These are phyloP conservation scores for Sarocladiaceae sp. DNA, from an alignment of 2,329 filamentous ascomycete species.

Conservation along the genomic window DNA sequence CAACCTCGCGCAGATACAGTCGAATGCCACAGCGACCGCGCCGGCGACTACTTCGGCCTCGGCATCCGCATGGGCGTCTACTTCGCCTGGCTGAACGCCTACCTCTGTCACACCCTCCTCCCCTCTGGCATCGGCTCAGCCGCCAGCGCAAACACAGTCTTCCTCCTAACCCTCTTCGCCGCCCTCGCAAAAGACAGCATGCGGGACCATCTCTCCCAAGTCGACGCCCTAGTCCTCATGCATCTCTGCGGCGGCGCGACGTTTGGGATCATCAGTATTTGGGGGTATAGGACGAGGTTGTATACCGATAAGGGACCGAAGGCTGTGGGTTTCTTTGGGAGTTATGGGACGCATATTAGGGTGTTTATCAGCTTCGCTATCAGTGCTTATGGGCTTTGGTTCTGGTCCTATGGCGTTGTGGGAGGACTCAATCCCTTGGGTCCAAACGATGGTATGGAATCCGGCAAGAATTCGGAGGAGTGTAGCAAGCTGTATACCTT, in stretches of 20 bases:
- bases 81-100: slow-evolving; percentile 24
- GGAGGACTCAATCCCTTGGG: slow-evolving; percentile 12
- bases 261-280: slow-evolving; percentile 22
- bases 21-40: slow-evolving; percentile 16
- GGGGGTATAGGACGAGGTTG: slow-evolving; percentile 22
- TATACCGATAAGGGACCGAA: slow-evolving; percentile 17
- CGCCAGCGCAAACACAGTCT: slow-evolving; percentile 24
- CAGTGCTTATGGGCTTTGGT: slow-evolving; percentile 22
- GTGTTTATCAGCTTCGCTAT: slow-evolving; percentile 18
- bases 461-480: slow-evolving; percentile 13
- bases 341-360: slow-evolving; percentile 20
- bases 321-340: slow-evolving; percentile 18
- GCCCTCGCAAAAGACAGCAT: slow-evolving; percentile 19
- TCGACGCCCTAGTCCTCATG: slow-evolving; percentile 24
- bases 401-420: slow-evolving; percentile 20
- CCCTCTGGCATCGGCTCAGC: slow-evolving; percentile 18
- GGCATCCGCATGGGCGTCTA: slow-evolving; percentile 28
- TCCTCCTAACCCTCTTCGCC: slow-evolving; percentile 25
- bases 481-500: slow-evolving; percentile 19
- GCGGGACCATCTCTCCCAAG: slow-evolving; percentile 13
- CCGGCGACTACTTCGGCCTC: slow-evolving; percentile 27
- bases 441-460: slow-evolving; percentile 13
- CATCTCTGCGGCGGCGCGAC: slow-evolving; percentile 23
- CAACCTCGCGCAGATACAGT: no score
- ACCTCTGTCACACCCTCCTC: slow-evolving; percentile 22